Conservation (phyloP, 73 alveolate genomes). For the Durusdinium trenchii region DNA sequence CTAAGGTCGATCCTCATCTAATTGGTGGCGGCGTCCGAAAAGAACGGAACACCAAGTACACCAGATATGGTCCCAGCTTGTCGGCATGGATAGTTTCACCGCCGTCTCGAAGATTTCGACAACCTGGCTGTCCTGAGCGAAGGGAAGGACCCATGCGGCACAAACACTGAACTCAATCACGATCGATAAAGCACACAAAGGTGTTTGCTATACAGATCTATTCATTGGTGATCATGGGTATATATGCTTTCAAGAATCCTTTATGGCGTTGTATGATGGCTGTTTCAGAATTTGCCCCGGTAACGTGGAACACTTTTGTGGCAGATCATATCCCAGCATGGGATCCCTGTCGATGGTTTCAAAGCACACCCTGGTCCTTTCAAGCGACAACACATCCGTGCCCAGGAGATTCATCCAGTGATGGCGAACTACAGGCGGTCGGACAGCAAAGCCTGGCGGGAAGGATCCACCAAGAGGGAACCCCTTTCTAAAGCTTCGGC, state of each 20-base stretch:
- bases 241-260: background rate
- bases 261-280: background rate
- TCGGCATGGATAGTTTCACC: background rate
- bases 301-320: background rate
- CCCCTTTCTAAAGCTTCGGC: too few relatives aligned
- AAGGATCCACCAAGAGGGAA: too few relatives aligned
- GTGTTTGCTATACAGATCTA: too few relatives aligned
- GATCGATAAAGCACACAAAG: too few relatives aligned
- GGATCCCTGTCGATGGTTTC: background rate
- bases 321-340: background rate
- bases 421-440: too few relatives aligned
- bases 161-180: background rate
- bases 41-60: background rate
- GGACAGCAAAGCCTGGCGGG: too few relatives aligned
- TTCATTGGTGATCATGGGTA: background rate
- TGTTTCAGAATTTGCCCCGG: background rate
- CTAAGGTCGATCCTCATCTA: background rate
- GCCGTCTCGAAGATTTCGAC: background rate
- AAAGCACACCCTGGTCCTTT: background rate
- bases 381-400: background rate
- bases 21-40: background rate
- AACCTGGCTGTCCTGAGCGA: background rate
- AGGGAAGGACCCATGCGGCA: background rate
- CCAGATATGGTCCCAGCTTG: background rate
- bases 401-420: background rate